Evolutionary conservation across 2,329 filamentous ascomycete genomes (phyloP), one percentile per base, ranked within the genome.

Genomic region (Monosporascus sp.): DNA sequence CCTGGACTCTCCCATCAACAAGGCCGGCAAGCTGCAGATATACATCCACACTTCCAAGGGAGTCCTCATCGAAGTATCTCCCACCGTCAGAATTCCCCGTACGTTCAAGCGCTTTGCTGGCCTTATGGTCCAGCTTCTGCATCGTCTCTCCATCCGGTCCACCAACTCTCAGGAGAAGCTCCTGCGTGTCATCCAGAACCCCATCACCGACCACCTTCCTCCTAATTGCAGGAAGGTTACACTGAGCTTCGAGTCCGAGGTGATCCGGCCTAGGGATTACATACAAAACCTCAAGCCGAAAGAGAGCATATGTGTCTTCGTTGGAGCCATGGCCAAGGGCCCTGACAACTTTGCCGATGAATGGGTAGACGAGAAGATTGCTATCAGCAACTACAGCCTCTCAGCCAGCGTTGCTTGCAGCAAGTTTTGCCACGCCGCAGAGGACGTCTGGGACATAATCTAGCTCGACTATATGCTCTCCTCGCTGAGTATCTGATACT

Each of bases 71-170:
- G 91, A 97, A 75, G 93, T 99, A 61, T 97, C 91, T 67, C 94
- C 94, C n/a, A 92, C 91, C 8, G 94, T 99, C 54, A 90, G 94
- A 67, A 97, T 99, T 61, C 94, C 94, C 49, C 87, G 94, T 73
- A 99, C 94, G 1, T 99, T 99, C 75, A 99, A 99, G 81, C 91
- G 94, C 41, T 99, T 99, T 66, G 94, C 94, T 46, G 94, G 94
- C 75, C 78, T 99, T 57, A 99, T 99, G 94, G 94, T 99, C 51
- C 94, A 99, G 75, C 81, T 99, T 38, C 84, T 99, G 45, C 94
- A 99, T 74, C 88, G 92, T 55, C 84, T 97, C 43, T 96, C 93
- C 44, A 99, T 99, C 67, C 88, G 94, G 60, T 97, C 93, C 39
- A 96, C 93, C 60, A 95, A 93, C 61, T 97, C 93, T 4, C 91